Evolutionary conservation across 352 stramenopile species (phyloP).

Genomic region (Pythium utonaiense): DNA sequence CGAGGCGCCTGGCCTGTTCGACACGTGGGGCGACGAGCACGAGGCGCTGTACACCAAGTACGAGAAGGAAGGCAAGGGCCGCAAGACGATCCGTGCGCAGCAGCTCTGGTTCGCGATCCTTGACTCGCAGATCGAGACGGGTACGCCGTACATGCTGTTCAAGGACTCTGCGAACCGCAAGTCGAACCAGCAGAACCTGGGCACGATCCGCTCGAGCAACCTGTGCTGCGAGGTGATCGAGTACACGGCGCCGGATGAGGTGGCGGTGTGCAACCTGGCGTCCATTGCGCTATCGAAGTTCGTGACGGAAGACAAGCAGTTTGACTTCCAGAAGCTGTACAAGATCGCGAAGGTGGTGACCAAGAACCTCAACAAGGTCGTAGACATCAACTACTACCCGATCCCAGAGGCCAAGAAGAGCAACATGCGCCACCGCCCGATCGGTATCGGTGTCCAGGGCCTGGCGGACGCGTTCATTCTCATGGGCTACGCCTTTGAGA

Average conservation of each 20-base stretch:
- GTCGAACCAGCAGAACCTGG: slow-evolving; percentile 99
- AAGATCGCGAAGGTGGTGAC: slow-evolving; percentile 96
- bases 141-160: slow-evolving; percentile 99
- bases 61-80: slow-evolving; percentile 92
- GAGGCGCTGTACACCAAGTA: slow-evolving; percentile 95
- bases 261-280: slow-evolving; percentile 99
- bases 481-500: slow-evolving; percentile 97
- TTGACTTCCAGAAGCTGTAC: slow-evolving; percentile 96
- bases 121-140: slow-evolving; percentile 98
- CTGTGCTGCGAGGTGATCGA: slow-evolving; percentile 99
- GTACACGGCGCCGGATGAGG: slow-evolving; percentile 97
- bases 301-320: slow-evolving; percentile 79
- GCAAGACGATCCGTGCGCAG: slow-evolving; percentile 96
- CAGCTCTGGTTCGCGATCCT: slow-evolving; percentile 99
- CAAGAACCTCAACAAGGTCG: slow-evolving; percentile 98
- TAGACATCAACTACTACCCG: slow-evolving; percentile 99
- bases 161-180: slow-evolving; percentile 99
- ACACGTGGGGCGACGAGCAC: slow-evolving; percentile 95
- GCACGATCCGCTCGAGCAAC: slow-evolving; percentile 99
- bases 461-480: slow-evolving; percentile 98
- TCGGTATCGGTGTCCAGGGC: slow-evolving; percentile 98
- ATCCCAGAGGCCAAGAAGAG: slow-evolving; percentile 84
- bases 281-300: slow-evolving; percentile 97
- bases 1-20: slow-evolving; percentile 93
- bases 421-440: slow-evolving; percentile 98